Evolutionary conservation across 2,329 filamentous ascomycete genomes (phyloP).

Genomic region (Cordyceps farinosa): DNA sequence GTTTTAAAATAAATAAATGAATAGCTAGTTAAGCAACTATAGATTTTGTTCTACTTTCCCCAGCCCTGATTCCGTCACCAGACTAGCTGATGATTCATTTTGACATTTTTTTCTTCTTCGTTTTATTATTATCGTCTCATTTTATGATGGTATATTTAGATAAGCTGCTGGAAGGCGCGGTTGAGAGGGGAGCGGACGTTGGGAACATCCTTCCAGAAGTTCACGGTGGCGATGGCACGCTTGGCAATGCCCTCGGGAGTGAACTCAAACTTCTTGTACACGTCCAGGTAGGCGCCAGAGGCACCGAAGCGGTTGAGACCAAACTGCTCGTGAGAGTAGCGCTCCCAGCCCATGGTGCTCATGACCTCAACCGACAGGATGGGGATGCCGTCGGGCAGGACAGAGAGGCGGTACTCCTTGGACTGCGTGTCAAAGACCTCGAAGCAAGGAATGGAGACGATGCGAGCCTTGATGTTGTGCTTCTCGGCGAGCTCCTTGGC

Average conservation of each 20-base stretch:
- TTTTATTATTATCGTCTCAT: neutral
- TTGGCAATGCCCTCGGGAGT: slow-evolving; percentile 95
- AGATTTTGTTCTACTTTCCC: neutral
- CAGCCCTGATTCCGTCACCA: neutral
- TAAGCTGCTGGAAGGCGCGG: slow-evolving; percentile 95
- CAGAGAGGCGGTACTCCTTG: slow-evolving; percentile 92
- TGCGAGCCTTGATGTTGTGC: slow-evolving; percentile 79
- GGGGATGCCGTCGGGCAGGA: slow-evolving; percentile 91
- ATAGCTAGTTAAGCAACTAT: neutral
- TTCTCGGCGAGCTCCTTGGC: slow-evolving; percentile 88
- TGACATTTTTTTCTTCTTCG: neutral
- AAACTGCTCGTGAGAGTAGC: slow-evolving; percentile 99
- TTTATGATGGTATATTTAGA: slow-evolving; percentile 53
- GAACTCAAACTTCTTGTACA: slow-evolving; percentile 99
- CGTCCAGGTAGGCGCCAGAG: slow-evolving; percentile 93
- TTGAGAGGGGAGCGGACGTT: slow-evolving; percentile 94
- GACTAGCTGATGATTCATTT: neutral
- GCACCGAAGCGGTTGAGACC: slow-evolving; percentile 99
- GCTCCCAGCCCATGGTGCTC: slow-evolving; percentile 97
- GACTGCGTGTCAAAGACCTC: slow-evolving; percentile 92
- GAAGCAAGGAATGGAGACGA: slow-evolving; percentile 94
- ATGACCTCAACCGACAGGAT: slow-evolving; percentile 93
- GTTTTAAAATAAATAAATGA: neutral
- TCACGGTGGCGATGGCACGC: slow-evolving; percentile 84
- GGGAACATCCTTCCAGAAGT: slow-evolving; percentile 94